Evolutionary conservation across 1,139 yeast genomes (phyloP).

Genomic region (Pneumocystis oryctolagi): DNA sequence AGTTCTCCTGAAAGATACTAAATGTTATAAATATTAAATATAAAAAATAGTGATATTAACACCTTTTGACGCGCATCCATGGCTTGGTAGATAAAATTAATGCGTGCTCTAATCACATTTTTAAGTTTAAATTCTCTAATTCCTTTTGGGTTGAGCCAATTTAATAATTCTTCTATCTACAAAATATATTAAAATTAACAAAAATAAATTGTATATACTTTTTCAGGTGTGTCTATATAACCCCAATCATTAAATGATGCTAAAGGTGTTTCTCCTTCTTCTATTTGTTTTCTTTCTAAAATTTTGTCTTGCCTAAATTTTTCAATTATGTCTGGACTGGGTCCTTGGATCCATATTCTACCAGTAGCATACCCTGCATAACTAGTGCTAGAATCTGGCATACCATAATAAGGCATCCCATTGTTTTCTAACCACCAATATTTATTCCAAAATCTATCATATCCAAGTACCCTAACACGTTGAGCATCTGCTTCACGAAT

Average conservation of each 20-base stretch:
- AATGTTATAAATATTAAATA: not conserved
- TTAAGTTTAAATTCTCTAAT: constrained; percentile 52
- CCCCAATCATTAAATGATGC: constrained; percentile 49
- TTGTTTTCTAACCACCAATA: constrained; percentile 93
- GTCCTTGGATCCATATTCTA: constrained; percentile 87
- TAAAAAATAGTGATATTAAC: not conserved
- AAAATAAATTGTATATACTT: constrained; percentile 25
- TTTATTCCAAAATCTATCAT: constrained; percentile 67
- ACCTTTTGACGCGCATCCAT: constrained; percentile 3
- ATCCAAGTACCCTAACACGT: constrained; percentile 61
- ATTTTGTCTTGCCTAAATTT: constrained; percentile 26
- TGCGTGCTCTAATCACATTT: constrained; percentile 36
- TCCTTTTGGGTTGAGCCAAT: constrained; percentile 68
- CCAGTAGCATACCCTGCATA: constrained; percentile 69
- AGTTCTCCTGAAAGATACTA: not conserved
- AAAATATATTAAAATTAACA: not conserved
- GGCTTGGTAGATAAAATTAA: constrained; percentile 2
- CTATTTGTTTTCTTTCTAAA: constrained; percentile 48
- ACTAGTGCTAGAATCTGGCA: constrained; percentile 9
- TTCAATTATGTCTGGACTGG: constrained; percentile 46
- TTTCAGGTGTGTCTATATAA: constrained; percentile 47
- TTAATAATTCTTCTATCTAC: constrained; percentile 30
- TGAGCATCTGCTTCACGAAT: constrained; percentile 45
- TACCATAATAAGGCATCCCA: constrained; percentile 42
- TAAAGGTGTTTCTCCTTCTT: constrained; percentile 38